Evolutionary conservation across 176 grass and related monocot genomes (phyloP).

Genomic region (Musa schizocarpa): DNA sequence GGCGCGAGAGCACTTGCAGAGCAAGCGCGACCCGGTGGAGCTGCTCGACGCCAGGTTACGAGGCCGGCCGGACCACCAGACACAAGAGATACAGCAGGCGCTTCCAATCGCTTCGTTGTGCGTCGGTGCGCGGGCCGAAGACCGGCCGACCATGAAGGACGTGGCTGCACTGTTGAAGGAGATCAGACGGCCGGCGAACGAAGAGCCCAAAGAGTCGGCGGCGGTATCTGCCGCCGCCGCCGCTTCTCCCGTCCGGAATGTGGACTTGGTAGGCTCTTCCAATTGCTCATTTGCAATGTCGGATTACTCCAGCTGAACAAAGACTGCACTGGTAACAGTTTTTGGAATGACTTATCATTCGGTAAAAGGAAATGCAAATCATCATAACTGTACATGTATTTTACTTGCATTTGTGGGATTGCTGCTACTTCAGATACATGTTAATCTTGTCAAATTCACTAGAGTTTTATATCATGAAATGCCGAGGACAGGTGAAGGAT

Average conservation of each 20-base stretch:
- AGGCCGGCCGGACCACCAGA: constrained; percentile 47
- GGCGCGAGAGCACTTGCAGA: constrained; percentile 65
- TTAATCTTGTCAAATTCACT: not conserved
- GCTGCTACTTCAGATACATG: not conserved
- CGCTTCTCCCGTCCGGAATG: constrained; percentile 25
- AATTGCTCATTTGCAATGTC: constrained; percentile 88
- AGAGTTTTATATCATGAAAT: not conserved
- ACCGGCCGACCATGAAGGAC: constrained; percentile 88
- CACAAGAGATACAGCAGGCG: constrained; percentile 84
- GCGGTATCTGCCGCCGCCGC: constrained; percentile 7
- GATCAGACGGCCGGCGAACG: constrained; percentile 39
- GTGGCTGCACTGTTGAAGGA: constrained; percentile 70
- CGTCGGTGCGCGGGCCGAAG: constrained; percentile 48
- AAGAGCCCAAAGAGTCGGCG: constrained; percentile 31
- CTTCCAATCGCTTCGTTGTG: constrained; percentile 55
- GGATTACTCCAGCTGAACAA: constrained; percentile 54
- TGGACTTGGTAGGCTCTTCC: constrained; percentile 41
- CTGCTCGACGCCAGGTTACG: constrained; percentile 67
- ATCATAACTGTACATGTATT: not conserved
- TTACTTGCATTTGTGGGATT: not conserved
- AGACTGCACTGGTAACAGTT: no score
- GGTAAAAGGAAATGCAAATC: no score
- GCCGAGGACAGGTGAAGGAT: not conserved
- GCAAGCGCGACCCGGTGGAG: constrained; percentile 32
- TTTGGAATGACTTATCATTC: no score